phyloP scores from a whole-genome alignment of 805 yeast species.

The Candida parachauliodes region DNA sequence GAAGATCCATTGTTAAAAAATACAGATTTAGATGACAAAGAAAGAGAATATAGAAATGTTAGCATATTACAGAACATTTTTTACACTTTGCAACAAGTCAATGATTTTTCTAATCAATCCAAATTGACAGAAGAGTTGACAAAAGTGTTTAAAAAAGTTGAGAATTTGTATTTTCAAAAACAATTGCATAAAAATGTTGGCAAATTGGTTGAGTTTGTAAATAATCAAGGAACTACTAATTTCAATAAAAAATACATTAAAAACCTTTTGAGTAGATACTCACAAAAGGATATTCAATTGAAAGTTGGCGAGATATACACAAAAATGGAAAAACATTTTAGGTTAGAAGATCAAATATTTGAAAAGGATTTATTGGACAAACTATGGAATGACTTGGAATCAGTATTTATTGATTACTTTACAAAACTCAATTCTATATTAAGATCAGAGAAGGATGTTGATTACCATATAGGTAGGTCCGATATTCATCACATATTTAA shows the following conservation, averaged over 20 bases:
- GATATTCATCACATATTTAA: constrained; percentile 57
- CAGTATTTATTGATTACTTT: constrained; percentile 55
- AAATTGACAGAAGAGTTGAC: constrained; percentile 23
- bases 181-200: constrained; percentile 53
- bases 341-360: constrained; percentile 21
- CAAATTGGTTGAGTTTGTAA: constrained; percentile 61
- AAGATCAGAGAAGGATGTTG: constrained; percentile 49
- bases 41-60: constrained; percentile 38
- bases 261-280: constrained; percentile 53
- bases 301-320: constrained; percentile 54
- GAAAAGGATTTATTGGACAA: constrained; percentile 55
- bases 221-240: constrained; percentile 57
- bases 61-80: constrained; percentile 38
- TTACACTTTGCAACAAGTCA: constrained; percentile 30
- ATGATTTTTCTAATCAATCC: constrained; percentile 16
- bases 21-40: constrained; percentile 42
- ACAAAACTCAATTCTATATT: constrained; percentile 53
- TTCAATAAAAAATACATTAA: constrained; percentile 58
- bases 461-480: constrained; percentile 46
- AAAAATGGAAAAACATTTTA: constrained; percentile 55
- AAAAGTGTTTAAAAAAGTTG: constrained; percentile 23
- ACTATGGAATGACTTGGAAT: constrained; percentile 70
- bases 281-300: constrained; percentile 53
- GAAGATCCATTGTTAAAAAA: constrained; percentile 44
- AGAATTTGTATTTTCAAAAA: constrained; percentile 31